Evolutionary conservation across 2,329 filamentous ascomycete genomes (phyloP).

Genomic region (Calonectria pauciramosa): DNA sequence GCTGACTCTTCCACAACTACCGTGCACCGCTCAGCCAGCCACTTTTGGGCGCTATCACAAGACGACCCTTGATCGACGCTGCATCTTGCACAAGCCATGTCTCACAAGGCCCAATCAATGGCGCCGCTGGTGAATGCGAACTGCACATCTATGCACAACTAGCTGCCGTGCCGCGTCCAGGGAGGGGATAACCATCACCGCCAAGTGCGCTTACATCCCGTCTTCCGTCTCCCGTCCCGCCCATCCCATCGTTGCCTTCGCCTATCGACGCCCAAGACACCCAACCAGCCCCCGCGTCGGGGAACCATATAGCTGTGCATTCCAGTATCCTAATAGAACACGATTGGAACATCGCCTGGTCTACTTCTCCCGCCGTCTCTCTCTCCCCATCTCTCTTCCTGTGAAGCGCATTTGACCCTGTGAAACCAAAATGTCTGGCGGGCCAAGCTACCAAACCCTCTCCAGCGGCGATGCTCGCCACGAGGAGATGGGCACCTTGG

Average conservation of each 20-base stretch:
- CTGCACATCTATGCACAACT: background rate
- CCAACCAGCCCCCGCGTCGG: background rate
- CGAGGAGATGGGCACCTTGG: conserved; percentile 53
- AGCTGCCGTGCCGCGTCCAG: background rate
- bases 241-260: background rate
- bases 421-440: background rate
- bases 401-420: background rate
- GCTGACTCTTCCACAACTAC: background rate
- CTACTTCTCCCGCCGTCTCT: background rate
- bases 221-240: background rate
- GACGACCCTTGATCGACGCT: conserved; percentile 1
- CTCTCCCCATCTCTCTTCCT: background rate
- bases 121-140: background rate
- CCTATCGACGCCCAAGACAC: background rate
- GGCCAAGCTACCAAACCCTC: conserved; percentile 41
- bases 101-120: background rate
- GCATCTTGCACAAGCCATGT: conserved; percentile 2
- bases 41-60: background rate
- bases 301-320: background rate
- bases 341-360: no score
- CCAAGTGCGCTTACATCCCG: conserved; percentile 19
- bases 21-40: background rate
- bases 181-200: background rate
- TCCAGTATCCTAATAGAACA: background rate
- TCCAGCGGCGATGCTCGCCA: conserved; percentile 36